Conservation (phyloP, 1,139 yeast species). For the Arxiozyma telluris region DNA sequence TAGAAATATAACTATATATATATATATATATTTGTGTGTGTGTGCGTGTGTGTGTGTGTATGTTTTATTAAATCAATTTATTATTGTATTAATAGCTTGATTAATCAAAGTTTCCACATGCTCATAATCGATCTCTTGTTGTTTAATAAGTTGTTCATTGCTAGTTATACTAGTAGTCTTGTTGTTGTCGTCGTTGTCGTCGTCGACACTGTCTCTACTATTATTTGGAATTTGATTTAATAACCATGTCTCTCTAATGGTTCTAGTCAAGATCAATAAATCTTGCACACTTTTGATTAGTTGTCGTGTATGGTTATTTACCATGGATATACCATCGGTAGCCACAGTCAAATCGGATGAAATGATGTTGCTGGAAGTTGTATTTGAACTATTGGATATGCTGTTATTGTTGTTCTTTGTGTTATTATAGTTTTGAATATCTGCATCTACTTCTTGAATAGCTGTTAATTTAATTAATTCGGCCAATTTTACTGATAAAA, state of each 20-base stretch:
- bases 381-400: neutral
- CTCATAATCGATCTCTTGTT: constrained; percentile 8
- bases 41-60: too few species aligned
- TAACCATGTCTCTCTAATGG: constrained; percentile 30
- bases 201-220: constrained; percentile 5
- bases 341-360: constrained; percentile 19
- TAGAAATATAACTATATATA: neutral
- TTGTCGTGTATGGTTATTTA: constrained; percentile 28
- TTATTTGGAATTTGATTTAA: constrained; percentile 26
- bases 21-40: neutral
- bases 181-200: constrained; percentile 3
- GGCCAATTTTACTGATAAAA: constrained; percentile 23
- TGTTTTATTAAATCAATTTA: constrained; percentile 4
- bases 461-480: constrained; percentile 25
- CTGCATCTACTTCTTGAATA: constrained; percentile 12
- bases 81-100: constrained; percentile 14
- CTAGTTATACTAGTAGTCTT: neutral
- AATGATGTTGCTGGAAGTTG: constrained; percentile 5
- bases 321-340: constrained; percentile 25
- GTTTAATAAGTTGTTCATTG: neutral
- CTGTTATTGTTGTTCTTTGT: neutral
- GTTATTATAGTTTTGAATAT: constrained; percentile 5
- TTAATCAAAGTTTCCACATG: constrained; percentile 15
- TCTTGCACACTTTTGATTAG: constrained; percentile 30
- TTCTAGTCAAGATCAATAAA: constrained; percentile 26